phyloP scores from a whole-genome alignment of 441 rosid species.

The Arabidopsis lyrata region DNA sequence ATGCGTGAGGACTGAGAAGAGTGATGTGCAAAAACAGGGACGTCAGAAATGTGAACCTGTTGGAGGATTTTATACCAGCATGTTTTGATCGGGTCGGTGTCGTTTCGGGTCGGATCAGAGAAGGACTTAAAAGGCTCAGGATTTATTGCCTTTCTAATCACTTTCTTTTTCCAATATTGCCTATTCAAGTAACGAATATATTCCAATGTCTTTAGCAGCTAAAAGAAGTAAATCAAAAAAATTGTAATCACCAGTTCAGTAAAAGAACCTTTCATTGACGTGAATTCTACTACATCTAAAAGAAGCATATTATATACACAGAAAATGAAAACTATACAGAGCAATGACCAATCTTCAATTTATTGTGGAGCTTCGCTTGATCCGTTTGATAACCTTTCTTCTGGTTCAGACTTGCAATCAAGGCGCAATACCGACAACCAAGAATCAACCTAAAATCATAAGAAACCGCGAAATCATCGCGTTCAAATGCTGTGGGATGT shows the following conservation, averaged over 20 bases:
- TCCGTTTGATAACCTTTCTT: constrained; percentile 52
- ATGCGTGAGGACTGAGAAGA: background rate
- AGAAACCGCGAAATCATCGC: background rate
- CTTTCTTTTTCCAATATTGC: background rate
- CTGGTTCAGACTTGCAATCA: constrained; percentile 58
- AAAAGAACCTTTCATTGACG: constrained; percentile 19
- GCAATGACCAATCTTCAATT: constrained; percentile 25
- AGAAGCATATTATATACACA: constrained; percentile 31
- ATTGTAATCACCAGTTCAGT: constrained; percentile 2
- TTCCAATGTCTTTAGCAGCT: constrained; percentile 6
- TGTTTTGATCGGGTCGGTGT: background rate
- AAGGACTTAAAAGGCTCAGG: background rate
- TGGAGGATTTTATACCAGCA: constrained; percentile 19
- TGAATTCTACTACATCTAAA: constrained; percentile 16
- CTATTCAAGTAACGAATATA: constrained; percentile 28
- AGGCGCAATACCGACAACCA: constrained; percentile 68
- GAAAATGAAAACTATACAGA: constrained; percentile 28
- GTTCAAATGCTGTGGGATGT: background rate
- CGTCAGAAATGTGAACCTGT: constrained; percentile 6
- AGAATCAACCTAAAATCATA: constrained; percentile 62
- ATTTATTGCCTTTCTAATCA: constrained; percentile 9
- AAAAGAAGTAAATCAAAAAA: background rate
- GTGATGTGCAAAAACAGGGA: constrained; percentile 3
- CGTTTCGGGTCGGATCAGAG: background rate
- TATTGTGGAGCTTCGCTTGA: constrained; percentile 21